Conservation (phyloP, 2,329 filamentous ascomycete species). For the Lecanoromycetidae sp. region DNA sequence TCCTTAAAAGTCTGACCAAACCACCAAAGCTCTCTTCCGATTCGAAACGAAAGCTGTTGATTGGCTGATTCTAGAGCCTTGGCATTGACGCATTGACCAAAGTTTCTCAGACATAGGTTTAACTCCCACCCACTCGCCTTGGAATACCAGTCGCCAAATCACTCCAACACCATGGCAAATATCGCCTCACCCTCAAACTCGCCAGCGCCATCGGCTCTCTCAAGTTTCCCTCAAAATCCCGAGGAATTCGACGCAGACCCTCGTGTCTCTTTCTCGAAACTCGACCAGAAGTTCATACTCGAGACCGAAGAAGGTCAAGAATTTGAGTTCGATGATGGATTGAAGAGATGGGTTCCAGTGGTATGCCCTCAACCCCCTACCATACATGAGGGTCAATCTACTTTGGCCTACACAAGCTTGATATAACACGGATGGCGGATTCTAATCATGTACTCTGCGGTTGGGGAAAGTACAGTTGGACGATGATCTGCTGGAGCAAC, state of each 20-base stretch:
- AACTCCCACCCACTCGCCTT: neutral
- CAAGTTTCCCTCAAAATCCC: conserved; percentile 42
- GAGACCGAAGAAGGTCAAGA: conserved; percentile 76
- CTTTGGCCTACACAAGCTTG: conserved; percentile 6
- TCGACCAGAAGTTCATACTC: conserved; percentile 69
- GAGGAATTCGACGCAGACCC: conserved; percentile 64
- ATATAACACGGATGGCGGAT: conserved; percentile 18
- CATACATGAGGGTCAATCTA: conserved; percentile 13
- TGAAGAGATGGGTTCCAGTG: conserved; percentile 63
- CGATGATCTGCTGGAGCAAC: conserved; percentile 47
- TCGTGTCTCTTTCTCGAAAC: conserved; percentile 75
- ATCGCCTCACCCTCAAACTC: conserved; percentile 2
- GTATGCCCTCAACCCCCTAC: conserved; percentile 30
- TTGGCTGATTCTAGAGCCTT: no score
- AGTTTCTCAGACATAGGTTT: neutral
- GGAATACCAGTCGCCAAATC: neutral
- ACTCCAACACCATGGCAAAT: neutral
- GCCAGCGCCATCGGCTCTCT: conserved; percentile 9
- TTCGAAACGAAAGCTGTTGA: no score
- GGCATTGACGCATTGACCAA: no score
- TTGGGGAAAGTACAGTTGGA: conserved; percentile 39
- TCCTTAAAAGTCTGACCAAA: neutral
- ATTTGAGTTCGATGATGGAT: conserved; percentile 63
- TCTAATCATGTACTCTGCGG: conserved; percentile 26
- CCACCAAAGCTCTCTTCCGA: no score